phyloP scores from a whole-genome alignment of 108 stramenopile genomes.

The Cyclotella atomus region DNA sequence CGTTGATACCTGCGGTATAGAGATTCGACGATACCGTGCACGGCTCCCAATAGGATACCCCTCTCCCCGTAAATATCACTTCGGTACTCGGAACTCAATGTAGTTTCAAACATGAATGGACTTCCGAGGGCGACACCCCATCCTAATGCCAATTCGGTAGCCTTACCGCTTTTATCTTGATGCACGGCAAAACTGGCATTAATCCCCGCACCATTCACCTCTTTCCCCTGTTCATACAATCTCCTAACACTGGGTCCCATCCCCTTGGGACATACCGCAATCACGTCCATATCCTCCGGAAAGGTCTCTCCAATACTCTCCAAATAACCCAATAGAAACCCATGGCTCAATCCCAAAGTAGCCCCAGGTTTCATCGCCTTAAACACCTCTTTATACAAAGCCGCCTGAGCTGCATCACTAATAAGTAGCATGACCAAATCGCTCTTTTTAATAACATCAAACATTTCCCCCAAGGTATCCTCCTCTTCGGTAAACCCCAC shows the following conservation, averaged over 20 bases:
- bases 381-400: conserved; percentile 96
- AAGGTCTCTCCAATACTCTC: conserved; percentile 93
- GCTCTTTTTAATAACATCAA: conserved; percentile 88
- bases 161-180: conserved; percentile 94
- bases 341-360: conserved; percentile 94
- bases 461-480: conserved; percentile 98
- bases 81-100: conserved; percentile 94
- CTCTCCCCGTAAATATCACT: conserved; percentile 98
- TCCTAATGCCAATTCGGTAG: conserved; percentile 95
- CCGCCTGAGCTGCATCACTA: conserved; percentile 95
- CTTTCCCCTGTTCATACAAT: conserved; percentile 99
- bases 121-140: conserved; percentile 97
- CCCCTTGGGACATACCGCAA: conserved; percentile 98
- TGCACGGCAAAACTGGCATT: conserved; percentile 97
- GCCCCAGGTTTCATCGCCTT: conserved; percentile 97
- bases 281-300: conserved; percentile 97
- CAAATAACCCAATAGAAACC: conserved; percentile 97
- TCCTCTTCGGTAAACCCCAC: conserved; percentile 91
- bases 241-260: conserved; percentile 98
- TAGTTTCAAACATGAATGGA: conserved; percentile 98
- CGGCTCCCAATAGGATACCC: conserved; percentile 96
- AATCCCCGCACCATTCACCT: conserved; percentile 97
- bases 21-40: conserved; percentile 97
- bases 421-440: conserved; percentile 97
- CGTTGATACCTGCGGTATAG: conserved; percentile 96